phyloP scores from a whole-genome alignment of 2,329 filamentous ascomycete genomes.

The Phaeoacremonium minimum region DNA sequence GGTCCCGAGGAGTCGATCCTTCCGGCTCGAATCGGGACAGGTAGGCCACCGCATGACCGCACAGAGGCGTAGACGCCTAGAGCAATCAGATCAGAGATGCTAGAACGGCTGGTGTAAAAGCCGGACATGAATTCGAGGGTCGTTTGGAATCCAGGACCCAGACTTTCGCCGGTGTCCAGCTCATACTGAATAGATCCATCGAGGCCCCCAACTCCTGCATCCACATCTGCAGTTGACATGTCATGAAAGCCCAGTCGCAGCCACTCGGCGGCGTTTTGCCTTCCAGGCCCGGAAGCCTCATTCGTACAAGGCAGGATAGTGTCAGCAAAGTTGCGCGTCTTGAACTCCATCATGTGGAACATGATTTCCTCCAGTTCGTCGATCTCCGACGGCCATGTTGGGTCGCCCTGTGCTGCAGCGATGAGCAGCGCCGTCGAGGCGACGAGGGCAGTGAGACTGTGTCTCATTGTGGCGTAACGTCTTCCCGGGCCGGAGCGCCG shows the following conservation, averaged over 20 bases:
- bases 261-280: constrained; percentile 55
- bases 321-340: constrained; percentile 45
- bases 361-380: constrained; percentile 60
- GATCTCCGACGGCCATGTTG: constrained; percentile 51
- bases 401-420: constrained; percentile 28
- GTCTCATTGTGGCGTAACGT: too few species aligned
- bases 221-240: constrained; percentile 47
- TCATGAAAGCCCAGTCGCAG: constrained; percentile 55
- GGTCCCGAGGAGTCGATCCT: constrained; percentile 43
- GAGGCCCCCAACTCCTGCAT: constrained; percentile 42
- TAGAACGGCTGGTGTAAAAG: constrained; percentile 42
- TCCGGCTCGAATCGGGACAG: constrained; percentile 44
- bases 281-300: constrained; percentile 42
- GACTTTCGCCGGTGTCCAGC: constrained; percentile 45
- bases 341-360: constrained; percentile 48
- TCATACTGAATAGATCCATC: constrained; percentile 56
- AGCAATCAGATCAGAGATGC: constrained; percentile 51
- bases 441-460: too few species aligned
- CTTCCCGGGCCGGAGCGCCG: too few species aligned
- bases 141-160: constrained; percentile 45
- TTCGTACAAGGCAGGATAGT: constrained; percentile 49
- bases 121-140: constrained; percentile 46
- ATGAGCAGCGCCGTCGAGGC: too few species aligned
- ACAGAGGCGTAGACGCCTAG: constrained; percentile 51
- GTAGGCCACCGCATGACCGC: constrained; percentile 51